Evolutionary conservation across 1,284 basidiomycete species (phyloP), one percentile per base, ranked within the genome.

Genomic region (Ustilago xerochloae): DNA sequence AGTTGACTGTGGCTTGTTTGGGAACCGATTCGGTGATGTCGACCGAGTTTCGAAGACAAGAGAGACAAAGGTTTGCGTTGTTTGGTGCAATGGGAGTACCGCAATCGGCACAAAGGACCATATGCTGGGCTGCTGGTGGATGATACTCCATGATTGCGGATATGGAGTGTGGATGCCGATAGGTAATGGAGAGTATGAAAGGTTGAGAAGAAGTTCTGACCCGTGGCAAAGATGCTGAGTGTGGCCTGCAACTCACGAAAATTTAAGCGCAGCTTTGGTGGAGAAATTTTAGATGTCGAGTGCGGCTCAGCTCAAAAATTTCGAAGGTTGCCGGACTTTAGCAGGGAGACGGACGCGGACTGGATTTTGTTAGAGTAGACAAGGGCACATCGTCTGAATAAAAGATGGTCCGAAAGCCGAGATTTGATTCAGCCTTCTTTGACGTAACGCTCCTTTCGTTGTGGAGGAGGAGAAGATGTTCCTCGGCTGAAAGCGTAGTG

Each of bases 1-100:
- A 98, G 49, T 93, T 93, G 69, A 99, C 88, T 6, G 93, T 91
- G 12, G 94, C 92, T 89, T 98, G 95, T 85, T 99, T 99, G 22
- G 96, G 96, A 50, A 99, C 99, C 15, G 93, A 94, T 84, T 97
- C 95, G 9, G 96, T 98, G 83, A 99, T 97, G 85, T 99, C 96
- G 70, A 98, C 91, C 24, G 91, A 91, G 87, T 95, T 96, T 69
- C 93, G 87, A 55, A 97, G 87, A 84, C 94, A 96, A 55, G 89
- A 90, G n/a, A 95, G 91, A 86, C 96, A 98, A 43, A 97, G 88
- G 87, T 97, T 97, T 54, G 96, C 94, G 73, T 93, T 93, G 85
- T 98, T 98, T 32, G 96, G 93, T 51, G 92, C 90, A 83, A 98
- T 99, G 56, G 93, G 93, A n/a, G 90, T 92, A 65, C 94, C 94